phyloP scores from a whole-genome alignment of 2,329 filamentous ascomycete species.

The Arthroderma sp. region DNA sequence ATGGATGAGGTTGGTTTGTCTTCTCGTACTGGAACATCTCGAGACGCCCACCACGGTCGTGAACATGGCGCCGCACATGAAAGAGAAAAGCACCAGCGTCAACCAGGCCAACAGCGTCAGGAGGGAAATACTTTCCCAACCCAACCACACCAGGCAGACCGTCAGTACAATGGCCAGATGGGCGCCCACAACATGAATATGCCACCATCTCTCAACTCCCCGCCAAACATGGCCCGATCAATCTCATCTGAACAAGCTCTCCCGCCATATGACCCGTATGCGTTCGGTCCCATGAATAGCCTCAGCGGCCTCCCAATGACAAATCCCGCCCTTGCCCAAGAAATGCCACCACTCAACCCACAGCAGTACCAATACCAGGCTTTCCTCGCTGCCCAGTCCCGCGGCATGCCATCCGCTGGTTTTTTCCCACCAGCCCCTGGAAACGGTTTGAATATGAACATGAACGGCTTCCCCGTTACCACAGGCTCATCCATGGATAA shows the following conservation, averaged over 20 bases:
- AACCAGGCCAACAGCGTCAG: conserved; percentile 28
- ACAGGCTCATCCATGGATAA: conserved; percentile 26
- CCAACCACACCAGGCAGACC: conserved; percentile 27
- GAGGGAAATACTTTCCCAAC: conserved; percentile 25
- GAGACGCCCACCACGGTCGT: conserved; percentile 28
- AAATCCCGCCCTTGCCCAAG: conserved; percentile 26
- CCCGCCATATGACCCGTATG: conserved; percentile 30
- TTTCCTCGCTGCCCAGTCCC: conserved; percentile 38
- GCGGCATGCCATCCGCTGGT: conserved; percentile 32
- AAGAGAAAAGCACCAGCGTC: conserved; percentile 33
- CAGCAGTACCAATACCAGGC: conserved; percentile 49
- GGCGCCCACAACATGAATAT: conserved; percentile 23
- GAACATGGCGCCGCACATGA: conserved; percentile 25
- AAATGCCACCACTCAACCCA: conserved; percentile 33
- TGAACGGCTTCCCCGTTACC: conserved; percentile 31
- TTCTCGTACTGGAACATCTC: conserved; percentile 27
- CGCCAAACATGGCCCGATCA: conserved; percentile 21
- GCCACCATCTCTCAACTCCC: conserved; percentile 25
- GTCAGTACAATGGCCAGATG: conserved; percentile 34
- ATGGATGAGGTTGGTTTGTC: conserved; percentile 98
- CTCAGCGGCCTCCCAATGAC: conserved; percentile 19
- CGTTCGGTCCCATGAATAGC: conserved; percentile 25
- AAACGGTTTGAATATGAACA: conserved; percentile 21
- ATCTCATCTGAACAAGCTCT: conserved; percentile 27
- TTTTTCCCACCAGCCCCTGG: conserved; percentile 35